Conservation (phyloP, 345 rosid species). For the Atalantia buxifolia region DNA sequence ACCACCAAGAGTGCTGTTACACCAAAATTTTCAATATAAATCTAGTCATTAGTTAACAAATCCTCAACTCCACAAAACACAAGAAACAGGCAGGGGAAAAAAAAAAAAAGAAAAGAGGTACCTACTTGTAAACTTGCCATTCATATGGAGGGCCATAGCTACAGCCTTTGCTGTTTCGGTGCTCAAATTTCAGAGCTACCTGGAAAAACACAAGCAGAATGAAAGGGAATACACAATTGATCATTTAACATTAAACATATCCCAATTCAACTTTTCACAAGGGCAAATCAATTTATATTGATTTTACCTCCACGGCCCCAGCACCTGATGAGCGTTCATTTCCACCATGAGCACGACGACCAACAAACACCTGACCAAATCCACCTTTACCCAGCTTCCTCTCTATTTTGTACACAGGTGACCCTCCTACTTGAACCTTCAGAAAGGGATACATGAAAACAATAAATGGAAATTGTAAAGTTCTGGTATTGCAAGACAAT, state of each 20-base stretch:
- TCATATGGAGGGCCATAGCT: constrained; percentile 97
- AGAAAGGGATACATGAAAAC: neutral
- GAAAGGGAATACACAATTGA: constrained; percentile 6
- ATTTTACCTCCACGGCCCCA: constrained; percentile 73
- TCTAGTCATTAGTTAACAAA: neutral
- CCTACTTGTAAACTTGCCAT: constrained; percentile 97
- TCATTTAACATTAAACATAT: neutral
- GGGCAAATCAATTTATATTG: neutral
- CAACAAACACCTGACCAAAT: constrained; percentile 98
- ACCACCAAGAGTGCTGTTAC: constrained; percentile 83
- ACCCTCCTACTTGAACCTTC: constrained; percentile 95
- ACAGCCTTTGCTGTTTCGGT: constrained; percentile 94
- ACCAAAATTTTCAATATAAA: constrained; percentile 7
- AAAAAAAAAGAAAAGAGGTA: constrained; percentile 3
- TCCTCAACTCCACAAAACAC: neutral
- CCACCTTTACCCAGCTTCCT: constrained; percentile 97
- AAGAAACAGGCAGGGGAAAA: neutral
- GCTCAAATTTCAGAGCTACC: constrained; percentile 99
- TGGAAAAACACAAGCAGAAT: constrained; percentile 21
- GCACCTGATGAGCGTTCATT: constrained; percentile 70
- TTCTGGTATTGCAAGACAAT: neutral
- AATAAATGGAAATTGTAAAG: neutral
- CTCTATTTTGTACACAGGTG: constrained; percentile 80
- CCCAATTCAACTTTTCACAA: neutral
- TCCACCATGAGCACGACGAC: constrained; percentile 73